A percentile compares a stretch with the other conserved stretches of the same genome.
phyloP scores from a whole-genome alignment of 148 eudicot species.

The Hydrangea macrophylla region DNA sequence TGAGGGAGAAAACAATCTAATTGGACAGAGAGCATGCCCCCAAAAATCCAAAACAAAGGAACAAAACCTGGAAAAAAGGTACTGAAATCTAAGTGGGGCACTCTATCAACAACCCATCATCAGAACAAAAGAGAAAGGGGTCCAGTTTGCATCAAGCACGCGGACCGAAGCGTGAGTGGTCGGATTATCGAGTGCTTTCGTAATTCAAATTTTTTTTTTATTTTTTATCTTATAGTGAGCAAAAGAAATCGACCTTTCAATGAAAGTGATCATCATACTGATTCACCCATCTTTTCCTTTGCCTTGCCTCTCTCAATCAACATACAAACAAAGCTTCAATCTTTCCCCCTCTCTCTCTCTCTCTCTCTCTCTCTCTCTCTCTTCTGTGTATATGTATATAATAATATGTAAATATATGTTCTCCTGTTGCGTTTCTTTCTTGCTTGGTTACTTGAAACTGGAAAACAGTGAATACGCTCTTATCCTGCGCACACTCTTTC shows the following conservation, averaged over 20 bases:
- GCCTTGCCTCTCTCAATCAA: slow-evolving; percentile 13
- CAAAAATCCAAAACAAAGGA: slow-evolving; percentile 64
- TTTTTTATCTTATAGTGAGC: slow-evolving; percentile 17
- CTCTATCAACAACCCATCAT: slow-evolving; percentile 28
- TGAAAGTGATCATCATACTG: slow-evolving; percentile 38
- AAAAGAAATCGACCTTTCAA: slow-evolving; percentile 87
- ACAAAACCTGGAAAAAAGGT: slow-evolving; percentile 76
- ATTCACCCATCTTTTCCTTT: slow-evolving; percentile 17
- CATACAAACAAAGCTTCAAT: slow-evolving; percentile 6
- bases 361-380: background rate
- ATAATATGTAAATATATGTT: no score
- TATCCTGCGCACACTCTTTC: slow-evolving; percentile 29
- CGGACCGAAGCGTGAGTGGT: slow-evolving; percentile 79
- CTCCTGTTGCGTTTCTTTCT: no score
- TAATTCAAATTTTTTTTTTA: slow-evolving; percentile 5
- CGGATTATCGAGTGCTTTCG: slow-evolving; percentile 39
- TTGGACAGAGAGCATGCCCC: slow-evolving; percentile 31
- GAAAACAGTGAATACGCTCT: slow-evolving; percentile 21
- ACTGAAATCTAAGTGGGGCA: slow-evolving; percentile 71
- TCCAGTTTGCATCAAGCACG: slow-evolving; percentile 61
- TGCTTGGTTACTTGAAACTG: slow-evolving; percentile 14
- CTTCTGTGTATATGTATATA: no score
- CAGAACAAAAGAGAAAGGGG: slow-evolving; percentile 23
- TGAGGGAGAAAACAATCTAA: slow-evolving; percentile 36
- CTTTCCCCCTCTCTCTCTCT: background rate